These are phyloP conservation scores for Umbilicaria muhlenbergii DNA, from an alignment of 495 filamentous ascomycete genomes.

Conservation along the genomic window DNA sequence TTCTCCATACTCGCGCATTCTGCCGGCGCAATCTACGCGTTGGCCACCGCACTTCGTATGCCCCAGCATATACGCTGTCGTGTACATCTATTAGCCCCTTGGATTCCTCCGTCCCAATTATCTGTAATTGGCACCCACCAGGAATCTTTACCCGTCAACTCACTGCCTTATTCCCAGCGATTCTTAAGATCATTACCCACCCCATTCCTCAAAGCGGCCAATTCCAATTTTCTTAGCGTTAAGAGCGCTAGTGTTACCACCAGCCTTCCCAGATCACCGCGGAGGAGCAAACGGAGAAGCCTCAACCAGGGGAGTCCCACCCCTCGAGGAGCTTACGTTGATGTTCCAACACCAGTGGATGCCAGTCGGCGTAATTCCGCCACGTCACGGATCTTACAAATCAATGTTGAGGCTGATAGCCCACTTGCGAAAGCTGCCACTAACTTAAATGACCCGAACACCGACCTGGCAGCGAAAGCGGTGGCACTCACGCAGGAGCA, in stretches of 20 bases:
- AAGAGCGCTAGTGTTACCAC: constrained; percentile 82
- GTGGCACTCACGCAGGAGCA: constrained; percentile 29
- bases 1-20: constrained; percentile 98
- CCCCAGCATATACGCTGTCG: constrained; percentile 90
- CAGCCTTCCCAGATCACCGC: constrained; percentile 59
- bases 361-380: too few relatives aligned
- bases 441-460: constrained; percentile 9
- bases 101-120: constrained; percentile 98
- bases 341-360: too few relatives aligned
- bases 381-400: too few relatives aligned
- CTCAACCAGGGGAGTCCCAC: constrained; percentile 24
- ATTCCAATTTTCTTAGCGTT: constrained; percentile 84
- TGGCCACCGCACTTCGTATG: constrained; percentile 90
- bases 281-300: constrained; percentile 46
- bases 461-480: constrained; percentile 8
- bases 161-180: constrained; percentile 79
- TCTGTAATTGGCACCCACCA: constrained; percentile 64
- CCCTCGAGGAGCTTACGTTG: constrained; percentile 4
- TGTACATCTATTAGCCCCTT: constrained; percentile 89
- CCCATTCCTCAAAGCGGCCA: constrained; percentile 82
- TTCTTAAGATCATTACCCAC: constrained; percentile 86
- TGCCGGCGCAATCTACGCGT: constrained; percentile 90
- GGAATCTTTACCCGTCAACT: constrained; percentile 57
- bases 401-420: too few relatives aligned
- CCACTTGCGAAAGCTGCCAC: constrained; percentile 5